phyloP scores from a whole-genome alignment of 2,329 filamentous ascomycete genomes.

The Coniochaeta prunicola region DNA sequence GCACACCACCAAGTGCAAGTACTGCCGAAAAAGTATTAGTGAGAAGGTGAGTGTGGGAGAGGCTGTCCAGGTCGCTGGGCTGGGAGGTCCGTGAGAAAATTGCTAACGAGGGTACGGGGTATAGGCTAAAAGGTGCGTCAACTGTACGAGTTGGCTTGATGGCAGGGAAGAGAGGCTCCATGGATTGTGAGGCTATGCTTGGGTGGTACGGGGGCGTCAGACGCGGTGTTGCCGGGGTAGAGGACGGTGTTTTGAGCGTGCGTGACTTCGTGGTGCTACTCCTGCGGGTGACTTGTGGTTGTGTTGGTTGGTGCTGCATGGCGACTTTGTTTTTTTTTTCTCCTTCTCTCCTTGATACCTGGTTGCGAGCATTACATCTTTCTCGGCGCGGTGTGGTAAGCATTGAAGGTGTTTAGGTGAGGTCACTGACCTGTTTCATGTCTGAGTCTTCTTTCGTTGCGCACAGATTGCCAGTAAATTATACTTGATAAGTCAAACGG shows the following conservation, averaged over 20 bases:
- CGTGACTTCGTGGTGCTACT: background rate
- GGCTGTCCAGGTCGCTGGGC: background rate
- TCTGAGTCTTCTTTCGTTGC: background rate
- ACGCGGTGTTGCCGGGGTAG: background rate
- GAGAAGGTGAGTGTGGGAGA: constrained; percentile 42
- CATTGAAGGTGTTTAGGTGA: background rate
- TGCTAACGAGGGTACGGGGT: background rate
- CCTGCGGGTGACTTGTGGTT: background rate
- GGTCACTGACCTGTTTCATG: background rate
- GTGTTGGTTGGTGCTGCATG: background rate
- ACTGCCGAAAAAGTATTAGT: constrained; percentile 56
- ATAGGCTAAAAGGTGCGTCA: constrained; percentile 29
- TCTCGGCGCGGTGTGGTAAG: background rate
- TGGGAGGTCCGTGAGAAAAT: constrained; percentile 17
- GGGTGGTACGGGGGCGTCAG: background rate
- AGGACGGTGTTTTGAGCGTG: background rate
- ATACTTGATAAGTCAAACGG: background rate
- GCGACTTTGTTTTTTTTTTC: background rate
- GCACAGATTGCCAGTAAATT: background rate
- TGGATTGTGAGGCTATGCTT: background rate
- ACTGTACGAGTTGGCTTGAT: constrained; percentile 45
- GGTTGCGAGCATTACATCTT: background rate
- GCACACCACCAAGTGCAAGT: constrained; percentile 60
- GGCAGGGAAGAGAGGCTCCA: constrained; percentile 34
- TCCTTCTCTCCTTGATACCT: no score